These are phyloP conservation scores for Sphaerobolus stellatus DNA, from an alignment of 1,284 basidiomycete species.

Conservation along the genomic window DNA sequence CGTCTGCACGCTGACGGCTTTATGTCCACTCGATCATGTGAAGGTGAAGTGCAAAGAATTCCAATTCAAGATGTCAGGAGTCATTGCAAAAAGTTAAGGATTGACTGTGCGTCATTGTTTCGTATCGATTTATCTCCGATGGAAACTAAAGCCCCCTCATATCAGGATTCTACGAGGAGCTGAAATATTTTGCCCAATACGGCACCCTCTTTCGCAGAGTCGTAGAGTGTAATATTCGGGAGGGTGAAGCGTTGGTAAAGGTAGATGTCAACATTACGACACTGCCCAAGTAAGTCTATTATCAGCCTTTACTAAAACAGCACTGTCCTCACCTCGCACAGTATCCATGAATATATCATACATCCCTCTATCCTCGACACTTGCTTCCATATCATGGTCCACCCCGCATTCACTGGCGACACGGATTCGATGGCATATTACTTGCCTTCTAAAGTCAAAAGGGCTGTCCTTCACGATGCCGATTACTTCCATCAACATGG, in stretches of 20 bases:
- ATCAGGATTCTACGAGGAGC: background rate
- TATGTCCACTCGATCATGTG: conserved; percentile 24
- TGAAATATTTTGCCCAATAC: conserved; percentile 20
- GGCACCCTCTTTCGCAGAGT: conserved; percentile 23
- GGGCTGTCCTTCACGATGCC: conserved; percentile 17
- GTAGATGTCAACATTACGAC: conserved; percentile 12
- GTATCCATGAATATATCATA: conserved; percentile 28
- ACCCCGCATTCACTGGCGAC: conserved; percentile 27
- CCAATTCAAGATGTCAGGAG: conserved; percentile 19
- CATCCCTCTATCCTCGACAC: conserved; percentile 43
- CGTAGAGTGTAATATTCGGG: conserved; percentile 9
- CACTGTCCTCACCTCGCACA: background rate
- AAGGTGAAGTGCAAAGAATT: background rate
- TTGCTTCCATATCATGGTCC: conserved; percentile 31
- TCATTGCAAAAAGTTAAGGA: conserved; percentile 11
- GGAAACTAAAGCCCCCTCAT: too few relatives aligned
- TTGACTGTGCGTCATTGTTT: too few relatives aligned
- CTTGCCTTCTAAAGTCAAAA: conserved; percentile 27
- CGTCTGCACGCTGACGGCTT: conserved; percentile 37
- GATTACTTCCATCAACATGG: background rate
- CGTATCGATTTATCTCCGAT: too few relatives aligned
- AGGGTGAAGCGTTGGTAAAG: conserved; percentile 18
- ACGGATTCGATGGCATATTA: conserved; percentile 30
- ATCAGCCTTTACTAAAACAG: conserved; percentile 8
- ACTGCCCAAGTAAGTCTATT: too few relatives aligned